phyloP scores from a whole-genome alignment of 164 flowering plant species.

The Kalanchoe fedtschenkoi region DNA sequence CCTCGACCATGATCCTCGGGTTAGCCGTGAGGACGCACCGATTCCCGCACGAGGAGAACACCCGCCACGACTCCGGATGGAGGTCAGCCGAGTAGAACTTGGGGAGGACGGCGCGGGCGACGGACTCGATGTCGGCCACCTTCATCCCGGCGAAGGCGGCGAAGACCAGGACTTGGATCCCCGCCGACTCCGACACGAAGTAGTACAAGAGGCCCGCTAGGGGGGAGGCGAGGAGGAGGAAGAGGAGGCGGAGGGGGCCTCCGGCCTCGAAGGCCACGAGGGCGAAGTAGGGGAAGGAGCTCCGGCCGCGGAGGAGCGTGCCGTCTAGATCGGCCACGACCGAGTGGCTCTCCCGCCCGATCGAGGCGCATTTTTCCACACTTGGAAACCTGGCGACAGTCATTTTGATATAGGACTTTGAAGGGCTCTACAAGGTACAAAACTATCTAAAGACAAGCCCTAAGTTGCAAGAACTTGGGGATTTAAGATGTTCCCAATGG shows the following conservation, averaged over 20 bases:
- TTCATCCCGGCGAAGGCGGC: slow-evolving; percentile 24
- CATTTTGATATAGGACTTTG: background rate
- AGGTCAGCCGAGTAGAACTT: slow-evolving; percentile 32
- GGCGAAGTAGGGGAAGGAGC: slow-evolving; percentile 38
- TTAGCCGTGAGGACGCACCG: slow-evolving; percentile 29
- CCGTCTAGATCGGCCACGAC: slow-evolving; percentile 38
- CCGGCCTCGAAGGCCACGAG: slow-evolving; percentile 32
- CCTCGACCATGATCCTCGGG: slow-evolving; percentile 49
- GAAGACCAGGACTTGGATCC: slow-evolving; percentile 26
- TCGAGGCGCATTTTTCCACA: slow-evolving; percentile 20
- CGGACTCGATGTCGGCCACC: slow-evolving; percentile 26
- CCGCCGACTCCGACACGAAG: slow-evolving; percentile 25
- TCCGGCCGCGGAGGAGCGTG: slow-evolving; percentile 26
- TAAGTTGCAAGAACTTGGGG: slow-evolving; percentile 3
- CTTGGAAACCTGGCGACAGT: slow-evolving; percentile 14
- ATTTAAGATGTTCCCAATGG: background rate
- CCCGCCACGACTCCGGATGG: slow-evolving; percentile 29
- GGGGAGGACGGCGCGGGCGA: slow-evolving; percentile 34
- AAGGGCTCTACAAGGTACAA: background rate
- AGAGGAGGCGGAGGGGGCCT: slow-evolving; percentile 25
- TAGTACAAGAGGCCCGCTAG: slow-evolving; percentile 21
- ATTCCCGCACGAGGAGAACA: slow-evolving; percentile 31
- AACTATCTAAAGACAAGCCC: background rate
- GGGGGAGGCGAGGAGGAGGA: slow-evolving; percentile 24
- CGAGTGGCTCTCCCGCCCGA: slow-evolving; percentile 24